Conservation (phyloP, 768 basidiomycete genomes). For the Termitomyces sp. region DNA sequence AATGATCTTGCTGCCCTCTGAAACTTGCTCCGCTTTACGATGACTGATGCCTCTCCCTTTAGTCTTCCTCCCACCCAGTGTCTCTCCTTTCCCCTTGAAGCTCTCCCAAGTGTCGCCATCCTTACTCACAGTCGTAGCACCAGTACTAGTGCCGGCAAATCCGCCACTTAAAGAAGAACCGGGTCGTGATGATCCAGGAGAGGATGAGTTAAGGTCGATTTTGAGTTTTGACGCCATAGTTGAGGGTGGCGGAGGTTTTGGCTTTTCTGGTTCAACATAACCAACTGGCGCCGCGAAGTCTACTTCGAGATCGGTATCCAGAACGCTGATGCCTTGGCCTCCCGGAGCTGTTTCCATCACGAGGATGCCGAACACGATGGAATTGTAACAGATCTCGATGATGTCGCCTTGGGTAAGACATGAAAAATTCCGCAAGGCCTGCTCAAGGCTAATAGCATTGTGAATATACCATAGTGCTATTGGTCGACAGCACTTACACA, state of each 20-base stretch:
- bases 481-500: constrained; percentile 61
- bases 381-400: constrained; percentile 97
- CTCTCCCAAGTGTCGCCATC: constrained; percentile 88
- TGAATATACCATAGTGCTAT: not conserved
- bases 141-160: constrained; percentile 50
- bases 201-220: constrained; percentile 85
- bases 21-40: constrained; percentile 75
- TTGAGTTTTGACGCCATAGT: constrained; percentile 98
- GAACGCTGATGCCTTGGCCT: constrained; percentile 80
- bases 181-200: constrained; percentile 83
- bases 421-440: constrained; percentile 90
- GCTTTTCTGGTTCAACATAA: constrained; percentile 91
- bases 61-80: constrained; percentile 84
- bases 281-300: constrained; percentile 93
- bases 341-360: constrained; percentile 93
- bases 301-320: constrained; percentile 97
- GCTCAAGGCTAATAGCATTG: constrained; percentile 68
- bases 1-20: constrained; percentile 82
- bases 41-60: constrained; percentile 92
- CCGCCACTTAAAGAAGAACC: constrained; percentile 70
- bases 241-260: constrained; percentile 72
- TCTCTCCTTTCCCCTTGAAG: constrained; percentile 95
- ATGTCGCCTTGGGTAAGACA: constrained; percentile 93
- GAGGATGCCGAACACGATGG: constrained; percentile 90
- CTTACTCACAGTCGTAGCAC: constrained; percentile 57